Conservation (phyloP, 176 grass and related monocot species). For the Cocos nucifera region DNA sequence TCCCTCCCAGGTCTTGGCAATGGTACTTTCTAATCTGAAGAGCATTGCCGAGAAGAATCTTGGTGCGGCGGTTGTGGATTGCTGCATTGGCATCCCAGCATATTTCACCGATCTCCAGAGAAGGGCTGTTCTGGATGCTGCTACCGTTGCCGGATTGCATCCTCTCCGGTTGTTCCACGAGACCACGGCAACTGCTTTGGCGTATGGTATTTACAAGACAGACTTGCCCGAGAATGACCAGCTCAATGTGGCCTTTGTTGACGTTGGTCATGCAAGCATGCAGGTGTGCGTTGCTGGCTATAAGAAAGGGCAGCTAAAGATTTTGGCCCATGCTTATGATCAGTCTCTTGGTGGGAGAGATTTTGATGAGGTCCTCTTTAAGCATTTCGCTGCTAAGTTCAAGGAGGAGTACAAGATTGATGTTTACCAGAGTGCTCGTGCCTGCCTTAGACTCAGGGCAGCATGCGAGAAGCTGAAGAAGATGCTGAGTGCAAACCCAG, state of each 20-base stretch:
- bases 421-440: constrained; percentile 76
- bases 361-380: constrained; percentile 78
- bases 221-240: constrained; percentile 72
- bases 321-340: constrained; percentile 70
- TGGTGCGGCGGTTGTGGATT: constrained; percentile 50
- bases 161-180: constrained; percentile 72
- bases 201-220: constrained; percentile 88
- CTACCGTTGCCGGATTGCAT: constrained; percentile 59
- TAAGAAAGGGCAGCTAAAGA: constrained; percentile 84
- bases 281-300: constrained; percentile 65
- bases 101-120: constrained; percentile 81
- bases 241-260: constrained; percentile 77
- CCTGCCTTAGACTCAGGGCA: constrained; percentile 61
- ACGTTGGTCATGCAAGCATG: constrained; percentile 85
- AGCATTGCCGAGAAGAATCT: constrained; percentile 78
- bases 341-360: constrained; percentile 69
- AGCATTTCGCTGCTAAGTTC: constrained; percentile 63
- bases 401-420: constrained; percentile 89
- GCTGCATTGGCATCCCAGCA: constrained; percentile 80
- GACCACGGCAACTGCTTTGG: constrained; percentile 75
- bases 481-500: constrained; percentile 71
- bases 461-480: constrained; percentile 90
- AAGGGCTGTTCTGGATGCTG: constrained; percentile 70
- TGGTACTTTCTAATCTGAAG: constrained; percentile 75
- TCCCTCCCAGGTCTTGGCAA: constrained; percentile 72